phyloP scores from a whole-genome alignment of 352 stramenopile genomes.

The Peronosclerospora sorghi region DNA sequence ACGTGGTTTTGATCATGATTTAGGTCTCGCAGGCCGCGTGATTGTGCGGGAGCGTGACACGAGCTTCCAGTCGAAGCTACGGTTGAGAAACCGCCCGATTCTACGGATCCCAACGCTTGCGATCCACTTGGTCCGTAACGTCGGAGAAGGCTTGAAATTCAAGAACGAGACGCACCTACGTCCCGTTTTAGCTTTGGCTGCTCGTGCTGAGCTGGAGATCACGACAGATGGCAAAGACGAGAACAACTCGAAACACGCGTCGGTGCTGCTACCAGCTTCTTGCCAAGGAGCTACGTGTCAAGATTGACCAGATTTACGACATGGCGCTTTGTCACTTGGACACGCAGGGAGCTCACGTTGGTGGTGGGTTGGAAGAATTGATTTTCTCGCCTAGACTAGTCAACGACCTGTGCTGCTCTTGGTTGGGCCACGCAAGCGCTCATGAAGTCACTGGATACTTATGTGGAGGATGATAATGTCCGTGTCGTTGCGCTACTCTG shows the following conservation, averaged over 20 bases:
- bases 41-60: slow-evolving; percentile 79
- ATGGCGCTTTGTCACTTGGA: slow-evolving; percentile 96
- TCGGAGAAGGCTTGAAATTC: slow-evolving; percentile 85
- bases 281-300: slow-evolving; percentile 82
- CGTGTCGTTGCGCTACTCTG: slow-evolving; percentile 92
- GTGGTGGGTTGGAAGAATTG: slow-evolving; percentile 91
- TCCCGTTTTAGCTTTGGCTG: slow-evolving; percentile 83
- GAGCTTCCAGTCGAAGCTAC: slow-evolving; percentile 62
- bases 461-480: slow-evolving; percentile 74
- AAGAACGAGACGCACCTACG: slow-evolving; percentile 96
- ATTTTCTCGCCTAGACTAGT: slow-evolving; percentile 94
- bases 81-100: slow-evolving; percentile 91
- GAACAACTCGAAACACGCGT: slow-evolving; percentile 81
- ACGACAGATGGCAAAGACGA: slow-evolving; percentile 42
- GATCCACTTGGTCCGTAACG: slow-evolving; percentile 92
- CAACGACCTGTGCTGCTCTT: slow-evolving; percentile 96
- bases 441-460: slow-evolving; percentile 59
- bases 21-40: slow-evolving; percentile 88
- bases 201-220: slow-evolving; percentile 81
- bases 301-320: slow-evolving; percentile 87
- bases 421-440: slow-evolving; percentile 82
- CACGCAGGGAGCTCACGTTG: slow-evolving; percentile 87
- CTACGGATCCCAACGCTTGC: slow-evolving; percentile 94
- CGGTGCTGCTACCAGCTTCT: slow-evolving; percentile 88
- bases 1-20: slow-evolving; percentile 98